Evolutionary conservation across 1,139 yeast species (phyloP), one percentile per base, ranked within the genome.

Genomic region (Meyerozyma athensensis): DNA sequence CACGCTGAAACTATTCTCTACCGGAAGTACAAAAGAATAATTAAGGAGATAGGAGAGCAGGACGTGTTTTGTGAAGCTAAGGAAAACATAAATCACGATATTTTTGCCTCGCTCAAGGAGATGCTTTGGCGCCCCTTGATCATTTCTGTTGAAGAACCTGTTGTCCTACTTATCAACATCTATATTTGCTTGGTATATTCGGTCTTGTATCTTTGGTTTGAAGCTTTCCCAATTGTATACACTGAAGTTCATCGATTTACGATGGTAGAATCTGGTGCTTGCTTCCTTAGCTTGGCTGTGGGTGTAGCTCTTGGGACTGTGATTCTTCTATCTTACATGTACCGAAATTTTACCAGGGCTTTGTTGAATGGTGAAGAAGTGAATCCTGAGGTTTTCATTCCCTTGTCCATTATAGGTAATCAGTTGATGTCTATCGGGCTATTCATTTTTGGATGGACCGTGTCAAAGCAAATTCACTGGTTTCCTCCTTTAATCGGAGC

Each of bases 381-480:
- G 0, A 51, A 61, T 9, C 87, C 92, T 0, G 92, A 84, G 49
- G 72, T 70, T 40, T 70, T 86, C 40, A 58, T 83, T 31, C 77
- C 76, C 9, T 61, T 77, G 7, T 67, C 81, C 53, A 57, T 63
- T 24, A 38, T 56, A 26, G 68, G 67, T 5, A 43, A 59, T 33
- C 33, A 55, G 8, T 31, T 53, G 18, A 52, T 61, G 61, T 65
- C 68, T 4, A 40, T 53, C 36, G 64, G 67, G 5, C 39, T 63
- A 7, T 52, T 61, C 39, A 53, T 62, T 13, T 62, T 63, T 45
- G 68, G 57, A 1, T 63, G 68, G 69, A 49, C 65, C 5, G 46
- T 56, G 5, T 45, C 55, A 8, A 42, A 52, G 5, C 43, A 51
- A 12, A 44, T 60, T 20, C 68, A 59, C 44, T 63, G 69, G 68